Percentiles rank a stretch among this genome's conserved stretches.
These are phyloP conservation scores for Petunia axillaris DNA, from an alignment of 257 asterid species.

Conservation along the genomic window DNA sequence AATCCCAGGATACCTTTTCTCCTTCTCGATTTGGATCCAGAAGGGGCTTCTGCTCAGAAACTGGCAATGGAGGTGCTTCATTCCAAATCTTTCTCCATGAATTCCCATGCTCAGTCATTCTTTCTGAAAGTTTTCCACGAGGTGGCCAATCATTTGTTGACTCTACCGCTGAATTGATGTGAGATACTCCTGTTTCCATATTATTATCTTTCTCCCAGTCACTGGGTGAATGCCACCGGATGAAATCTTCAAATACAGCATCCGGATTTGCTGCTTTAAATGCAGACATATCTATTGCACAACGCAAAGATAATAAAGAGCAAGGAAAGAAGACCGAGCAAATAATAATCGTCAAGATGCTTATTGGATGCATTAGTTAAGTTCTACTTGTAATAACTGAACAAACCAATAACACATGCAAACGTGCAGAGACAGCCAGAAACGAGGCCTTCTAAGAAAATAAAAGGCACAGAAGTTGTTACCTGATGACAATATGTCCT, in stretches of 20 bases:
- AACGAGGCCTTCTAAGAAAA: neutral
- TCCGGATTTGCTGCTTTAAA: constrained; percentile 95
- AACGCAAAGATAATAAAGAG: constrained; percentile 9
- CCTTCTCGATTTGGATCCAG: constrained; percentile 96
- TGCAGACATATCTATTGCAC: constrained; percentile 83
- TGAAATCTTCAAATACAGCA: constrained; percentile 95
- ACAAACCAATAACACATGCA: constrained; percentile 12
- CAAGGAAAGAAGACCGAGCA: constrained; percentile 24
- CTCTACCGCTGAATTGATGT: constrained; percentile 30
- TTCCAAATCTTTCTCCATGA: constrained; percentile 93
- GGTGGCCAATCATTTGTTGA: constrained; percentile 77
- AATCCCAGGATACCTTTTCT: constrained; percentile 68
- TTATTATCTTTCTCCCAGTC: constrained; percentile 78
- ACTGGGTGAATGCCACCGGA: constrained; percentile 97
- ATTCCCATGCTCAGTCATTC: constrained; percentile 91
- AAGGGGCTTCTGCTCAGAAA: constrained; percentile 83
- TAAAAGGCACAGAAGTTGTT: constrained; percentile 31
- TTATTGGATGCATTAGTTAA: constrained; percentile 4
- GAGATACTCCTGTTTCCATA: constrained; percentile 45
- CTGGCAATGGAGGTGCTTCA: constrained; percentile 68
- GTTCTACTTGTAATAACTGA: constrained; percentile 10
- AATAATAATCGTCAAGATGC: constrained; percentile 4
- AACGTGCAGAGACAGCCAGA: neutral
- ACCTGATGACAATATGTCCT: constrained; percentile 89
- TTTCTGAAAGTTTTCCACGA: constrained; percentile 79